Evolutionary conservation across 352 stramenopile genomes (phyloP).

Genomic region (Globisporangium orthogonon): DNA sequence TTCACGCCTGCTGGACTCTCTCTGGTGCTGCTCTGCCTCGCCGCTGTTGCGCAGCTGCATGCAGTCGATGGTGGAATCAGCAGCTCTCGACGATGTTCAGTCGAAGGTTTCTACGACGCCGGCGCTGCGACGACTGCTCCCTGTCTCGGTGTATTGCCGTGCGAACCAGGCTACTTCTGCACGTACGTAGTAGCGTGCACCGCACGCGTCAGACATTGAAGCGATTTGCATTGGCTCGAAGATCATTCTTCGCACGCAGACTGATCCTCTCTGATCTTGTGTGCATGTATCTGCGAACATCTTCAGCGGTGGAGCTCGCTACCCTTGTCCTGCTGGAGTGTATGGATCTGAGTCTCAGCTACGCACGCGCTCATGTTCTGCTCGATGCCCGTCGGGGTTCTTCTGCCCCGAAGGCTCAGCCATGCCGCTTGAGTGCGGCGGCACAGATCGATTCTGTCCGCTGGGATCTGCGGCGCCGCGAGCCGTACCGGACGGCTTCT

Average conservation of each 20-base stretch:
- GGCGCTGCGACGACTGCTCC: conserved; percentile 29
- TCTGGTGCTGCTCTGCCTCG: not conserved
- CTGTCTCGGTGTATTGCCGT: conserved; percentile 31
- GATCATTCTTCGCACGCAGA: not conserved
- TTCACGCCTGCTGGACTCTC: not conserved
- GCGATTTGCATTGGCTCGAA: not conserved
- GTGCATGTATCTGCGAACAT: not conserved
- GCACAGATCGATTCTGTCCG: conserved; percentile 46
- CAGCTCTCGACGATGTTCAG: conserved; percentile 17
- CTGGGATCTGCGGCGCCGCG: conserved; percentile 27
- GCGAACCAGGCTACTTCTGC: conserved; percentile 53
- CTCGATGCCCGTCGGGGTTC: conserved; percentile 49
- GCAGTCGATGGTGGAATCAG: not conserved
- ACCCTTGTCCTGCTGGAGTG: conserved; percentile 45
- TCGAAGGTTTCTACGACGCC: conserved; percentile 48
- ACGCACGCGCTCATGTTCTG: conserved; percentile 35
- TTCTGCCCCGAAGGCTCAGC: conserved; percentile 45
- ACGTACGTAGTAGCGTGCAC: conserved; percentile 22
- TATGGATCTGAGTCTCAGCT: conserved; percentile 49
- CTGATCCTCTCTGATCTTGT: not conserved
- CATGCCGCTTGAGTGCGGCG: conserved; percentile 34
- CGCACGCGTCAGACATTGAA: not conserved
- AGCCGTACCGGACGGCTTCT: conserved; percentile 31
- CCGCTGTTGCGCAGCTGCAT: not conserved
- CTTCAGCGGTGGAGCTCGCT: conserved; percentile 24